These are phyloP conservation scores for Theobroma grandiflorum DNA, from an alignment of 441 rosid species.

Conservation along the genomic window DNA sequence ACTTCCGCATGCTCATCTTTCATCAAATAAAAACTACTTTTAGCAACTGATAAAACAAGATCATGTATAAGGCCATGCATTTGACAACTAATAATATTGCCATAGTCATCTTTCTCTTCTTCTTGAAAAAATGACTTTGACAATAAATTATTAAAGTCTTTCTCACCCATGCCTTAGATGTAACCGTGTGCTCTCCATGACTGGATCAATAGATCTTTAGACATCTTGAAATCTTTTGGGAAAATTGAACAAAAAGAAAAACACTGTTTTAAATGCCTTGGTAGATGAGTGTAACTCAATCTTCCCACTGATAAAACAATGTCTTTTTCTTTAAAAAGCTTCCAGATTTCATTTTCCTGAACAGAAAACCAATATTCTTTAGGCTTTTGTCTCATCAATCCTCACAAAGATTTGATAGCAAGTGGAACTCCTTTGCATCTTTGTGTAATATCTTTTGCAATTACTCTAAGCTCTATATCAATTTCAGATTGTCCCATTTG, in stretches of 20 bases:
- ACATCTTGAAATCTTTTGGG: slow-evolving; percentile 15
- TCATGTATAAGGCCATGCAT: slow-evolving; percentile 38
- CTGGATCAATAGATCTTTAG: slow-evolving; percentile 2
- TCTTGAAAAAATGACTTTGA: slow-evolving; percentile 32
- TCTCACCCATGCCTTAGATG: background rate
- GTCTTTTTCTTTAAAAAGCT: no score
- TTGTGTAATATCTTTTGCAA: no score
- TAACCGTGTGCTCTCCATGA: background rate
- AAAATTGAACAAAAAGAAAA: slow-evolving; percentile 29
- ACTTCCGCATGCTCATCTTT: background rate
- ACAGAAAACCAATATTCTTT: no score
- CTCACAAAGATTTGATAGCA: no score
- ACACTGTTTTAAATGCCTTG: slow-evolving; percentile 16
- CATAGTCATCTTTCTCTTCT: background rate
- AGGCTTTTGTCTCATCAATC: no score
- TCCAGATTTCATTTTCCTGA: no score
- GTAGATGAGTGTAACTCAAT: background rate
- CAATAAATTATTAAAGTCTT: slow-evolving; percentile 12
- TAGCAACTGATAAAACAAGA: slow-evolving; percentile 19
- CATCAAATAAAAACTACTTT: background rate
- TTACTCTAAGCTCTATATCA: no score
- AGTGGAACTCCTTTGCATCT: no score
- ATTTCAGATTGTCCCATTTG: no score
- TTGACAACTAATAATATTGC: background rate
- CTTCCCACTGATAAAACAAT: no score